Base-by-base conservation (phyloP, 768 basidiomycete species). In the Xanthoconium stramineum region DNA sequence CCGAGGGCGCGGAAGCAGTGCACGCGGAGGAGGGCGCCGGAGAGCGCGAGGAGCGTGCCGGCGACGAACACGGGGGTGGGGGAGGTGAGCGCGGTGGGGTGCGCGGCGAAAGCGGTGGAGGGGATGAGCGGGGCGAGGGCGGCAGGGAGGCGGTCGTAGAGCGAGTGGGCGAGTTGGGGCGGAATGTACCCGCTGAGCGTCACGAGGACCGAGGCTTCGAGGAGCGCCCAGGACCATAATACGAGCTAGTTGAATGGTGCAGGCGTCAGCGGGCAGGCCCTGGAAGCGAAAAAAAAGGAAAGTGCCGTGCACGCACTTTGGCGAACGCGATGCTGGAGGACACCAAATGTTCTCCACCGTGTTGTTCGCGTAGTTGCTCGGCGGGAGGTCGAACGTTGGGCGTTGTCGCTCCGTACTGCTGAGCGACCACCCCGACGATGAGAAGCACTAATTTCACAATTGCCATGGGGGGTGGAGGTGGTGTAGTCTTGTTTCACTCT, bases 1-100 rank as follows among this genome's bases (percentile, higher is more conserved):
- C 71, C 71, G 43, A 71, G 69, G 13, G 48, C 11, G 47, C 15
- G 37, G 49, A 47, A 68, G 44, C 66, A 67, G 43, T 48, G 15
- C 0, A 39, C 24, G 29, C 67, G 65, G 38, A 71, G 50, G 30
- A 53, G 24, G 13, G 51, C 28, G 20, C 64, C 61, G 0, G 47
- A 0, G 44, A 65, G 19, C 6, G 9, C 37, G 53, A 60, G 39
- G 19, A 51, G 5, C 1, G 46, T 50, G 30, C 66, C 64, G 3
- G 42, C 36, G 46, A 65, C 24, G 4, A 61, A 61, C 43, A 47
- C 10, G 11, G 58, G 57, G 0, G 42, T 33, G 19, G 32, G 30
- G 8, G 14, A 5, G 32, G 40, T 44, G 38, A 71, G 62, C 6
- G 42, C 17, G 46, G 32, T 12, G 29, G 40, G 36, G 38, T 69